Evolutionary conservation across 2,329 filamentous ascomycete species (phyloP).

Genomic region (Zasmidium citrigriseum): DNA sequence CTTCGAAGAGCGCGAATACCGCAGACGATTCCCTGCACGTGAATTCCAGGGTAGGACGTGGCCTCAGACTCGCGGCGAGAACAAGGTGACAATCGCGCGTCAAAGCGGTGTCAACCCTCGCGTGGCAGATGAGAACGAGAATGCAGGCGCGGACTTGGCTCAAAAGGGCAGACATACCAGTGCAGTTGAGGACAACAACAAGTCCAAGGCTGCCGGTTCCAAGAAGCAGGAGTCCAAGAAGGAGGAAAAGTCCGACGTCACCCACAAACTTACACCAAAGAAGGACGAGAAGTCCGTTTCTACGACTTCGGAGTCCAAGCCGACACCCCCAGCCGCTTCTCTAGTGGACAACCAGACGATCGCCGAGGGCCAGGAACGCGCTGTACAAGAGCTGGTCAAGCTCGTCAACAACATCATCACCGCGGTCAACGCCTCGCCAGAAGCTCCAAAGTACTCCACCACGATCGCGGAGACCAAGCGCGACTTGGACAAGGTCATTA

Average conservation of each 20-base stretch:
- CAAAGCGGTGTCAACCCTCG: conserved; percentile 84
- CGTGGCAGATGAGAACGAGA: conserved; percentile 60
- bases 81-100: conserved; percentile 78
- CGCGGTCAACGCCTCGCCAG: conserved; percentile 84
- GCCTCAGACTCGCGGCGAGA: conserved; percentile 56
- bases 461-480: conserved; percentile 84
- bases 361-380: conserved; percentile 74
- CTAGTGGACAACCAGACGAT: conserved; percentile 76
- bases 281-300: conserved; percentile 18
- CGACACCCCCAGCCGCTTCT: conserved; percentile 49
- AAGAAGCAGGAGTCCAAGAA: conserved; percentile 24
- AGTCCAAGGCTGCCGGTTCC: conserved; percentile 43
- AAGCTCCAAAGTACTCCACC: conserved; percentile 72
- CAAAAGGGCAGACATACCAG: conserved; percentile 61
- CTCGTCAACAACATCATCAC: conserved; percentile 96
- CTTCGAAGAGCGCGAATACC: conserved; percentile 92
- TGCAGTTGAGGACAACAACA: conserved; percentile 54
- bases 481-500: conserved; percentile 75
- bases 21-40: conserved; percentile 73
- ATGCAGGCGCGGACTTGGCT: conserved; percentile 42
- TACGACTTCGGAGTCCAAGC: conserved; percentile 25
- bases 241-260: conserved; percentile 20
- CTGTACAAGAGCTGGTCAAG: conserved; percentile 90
- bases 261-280: conserved; percentile 20
- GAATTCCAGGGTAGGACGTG: conserved; percentile 43